phyloP scores from a whole-genome alignment of 176 grass and related monocot genomes.

The Eleusine indica region DNA sequence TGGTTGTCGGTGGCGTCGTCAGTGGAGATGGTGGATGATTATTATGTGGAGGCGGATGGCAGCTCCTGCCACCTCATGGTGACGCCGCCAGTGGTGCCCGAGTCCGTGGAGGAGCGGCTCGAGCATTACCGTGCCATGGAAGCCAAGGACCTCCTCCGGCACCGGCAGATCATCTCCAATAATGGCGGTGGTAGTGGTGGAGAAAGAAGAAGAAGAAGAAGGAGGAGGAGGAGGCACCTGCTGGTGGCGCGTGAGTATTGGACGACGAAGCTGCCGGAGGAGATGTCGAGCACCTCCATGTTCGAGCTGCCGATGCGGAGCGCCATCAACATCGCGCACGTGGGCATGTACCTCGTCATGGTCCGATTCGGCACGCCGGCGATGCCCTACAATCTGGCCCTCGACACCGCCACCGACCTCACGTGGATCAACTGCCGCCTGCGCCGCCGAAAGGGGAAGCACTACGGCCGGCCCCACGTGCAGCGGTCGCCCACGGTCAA shows the following conservation, averaged over 20 bases:
- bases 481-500: neutral
- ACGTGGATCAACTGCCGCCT: conserved; percentile 89
- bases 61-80: conserved; percentile 29
- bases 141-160: conserved; percentile 45
- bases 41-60: neutral
- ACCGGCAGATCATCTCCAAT: neutral
- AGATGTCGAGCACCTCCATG: conserved; percentile 28
- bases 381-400: conserved; percentile 51
- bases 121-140: conserved; percentile 41
- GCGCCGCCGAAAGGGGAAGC: conserved; percentile 23
- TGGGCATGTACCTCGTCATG: conserved; percentile 67
- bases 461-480: neutral
- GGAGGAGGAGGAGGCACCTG: neutral
- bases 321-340: conserved; percentile 47
- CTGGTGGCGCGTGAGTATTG: neutral
- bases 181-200: too few relatives aligned
- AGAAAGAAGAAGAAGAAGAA: neutral
- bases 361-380: conserved; percentile 85
- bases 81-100: conserved; percentile 32
- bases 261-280: conserved; percentile 16
- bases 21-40: neutral
- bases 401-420: conserved; percentile 80
- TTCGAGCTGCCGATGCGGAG: conserved; percentile 80
- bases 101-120: conserved; percentile 36
- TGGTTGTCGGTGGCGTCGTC: neutral